Base-by-base conservation (phyloP, 1,139 yeast genomes). In the Taphrina flavorubra region DNA sequence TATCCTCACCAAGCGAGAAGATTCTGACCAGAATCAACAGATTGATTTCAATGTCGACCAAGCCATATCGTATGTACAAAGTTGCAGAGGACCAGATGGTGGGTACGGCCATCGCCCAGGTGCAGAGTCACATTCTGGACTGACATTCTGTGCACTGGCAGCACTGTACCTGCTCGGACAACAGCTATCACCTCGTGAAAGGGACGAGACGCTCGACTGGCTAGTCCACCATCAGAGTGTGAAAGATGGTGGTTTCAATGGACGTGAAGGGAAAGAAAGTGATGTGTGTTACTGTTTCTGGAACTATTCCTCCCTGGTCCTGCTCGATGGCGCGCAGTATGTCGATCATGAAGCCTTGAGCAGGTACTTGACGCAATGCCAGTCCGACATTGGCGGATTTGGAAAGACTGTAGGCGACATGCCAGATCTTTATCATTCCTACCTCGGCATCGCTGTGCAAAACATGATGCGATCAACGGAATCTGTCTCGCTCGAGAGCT, bases 251-350 rank as follows among this genome's bases (percentile, higher is more conserved):
- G 96, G 96, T 0, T 88, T 91, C 76, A 91, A 92, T 77, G 99
- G 99, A 0, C 81, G 99, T 64, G 86, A 85, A 36, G 91, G 92
- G 76, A 94, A 94, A 76, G 84, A 83, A 65, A 88, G 89, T 3
- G 99, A 94, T 77, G 89, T 97, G 0, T 94, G 99, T 79, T 94
- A 94, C 77, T 85, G 90, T 8, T 94, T 92, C 83, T 94, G 99
- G 99, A 85, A 86, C 62, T 77, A 86, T 10, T 95, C 86, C 1
- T 81, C 91, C 10, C 79, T 92, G 70, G 76, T 76, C 1, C 72
- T 88, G 60, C 77, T 87, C 44, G 68, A 66, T 11, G 59, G 59
- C 13, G 42, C 65, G 13, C 77, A 73, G 0, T 75, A 86, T 18
- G 74, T 85, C 0, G 82, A 87, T 69, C 63, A 73, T 0, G 75